phyloP scores from a whole-genome alignment of 805 yeast genomes.

The Ogataea ramenticola region DNA sequence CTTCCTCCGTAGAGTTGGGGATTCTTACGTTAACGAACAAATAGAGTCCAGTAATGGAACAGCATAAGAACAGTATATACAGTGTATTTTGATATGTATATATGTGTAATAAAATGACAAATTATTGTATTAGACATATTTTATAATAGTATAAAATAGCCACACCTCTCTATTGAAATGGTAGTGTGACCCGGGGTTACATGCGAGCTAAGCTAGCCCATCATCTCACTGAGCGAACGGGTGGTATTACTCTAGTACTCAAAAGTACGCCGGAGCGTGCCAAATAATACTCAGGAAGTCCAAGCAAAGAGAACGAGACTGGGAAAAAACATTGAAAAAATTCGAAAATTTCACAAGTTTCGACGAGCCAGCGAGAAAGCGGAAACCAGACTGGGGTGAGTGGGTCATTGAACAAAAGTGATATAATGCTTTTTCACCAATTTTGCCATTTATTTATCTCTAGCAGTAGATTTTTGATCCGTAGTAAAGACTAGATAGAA shows the following conservation, averaged over 20 bases:
- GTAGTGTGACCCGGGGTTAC: too few relatives aligned
- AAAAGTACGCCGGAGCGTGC: not conserved
- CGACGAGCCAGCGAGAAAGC: not conserved
- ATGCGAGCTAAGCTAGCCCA: too few relatives aligned
- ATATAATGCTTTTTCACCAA: not conserved
- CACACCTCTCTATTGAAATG: too few relatives aligned
- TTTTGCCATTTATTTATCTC: not conserved
- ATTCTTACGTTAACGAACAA: slow-evolving; percentile 22
- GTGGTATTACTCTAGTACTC: not conserved
- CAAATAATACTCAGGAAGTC: not conserved
- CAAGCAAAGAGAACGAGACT: not conserved
- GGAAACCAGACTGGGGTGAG: not conserved
- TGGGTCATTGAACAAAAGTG: not conserved
- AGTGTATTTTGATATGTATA: too few relatives aligned
- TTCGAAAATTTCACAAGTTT: not conserved
- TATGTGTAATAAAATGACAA: not conserved
- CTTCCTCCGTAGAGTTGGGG: slow-evolving; percentile 49
- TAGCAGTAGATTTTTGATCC: not conserved
- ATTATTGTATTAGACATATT: too few relatives aligned
- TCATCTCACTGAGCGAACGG: too few relatives aligned
- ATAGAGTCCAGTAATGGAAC: not conserved
- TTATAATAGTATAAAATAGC: too few relatives aligned
- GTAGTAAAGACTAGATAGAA: not conserved
- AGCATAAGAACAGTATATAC: not conserved
- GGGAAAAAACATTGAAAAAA: not conserved